A percentile compares a stretch with the other conserved stretches of the same genome.
These are phyloP conservation scores for Leucocoprinus birnbaumii DNA, from an alignment of 768 basidiomycete genomes.

Conservation along the genomic window DNA sequence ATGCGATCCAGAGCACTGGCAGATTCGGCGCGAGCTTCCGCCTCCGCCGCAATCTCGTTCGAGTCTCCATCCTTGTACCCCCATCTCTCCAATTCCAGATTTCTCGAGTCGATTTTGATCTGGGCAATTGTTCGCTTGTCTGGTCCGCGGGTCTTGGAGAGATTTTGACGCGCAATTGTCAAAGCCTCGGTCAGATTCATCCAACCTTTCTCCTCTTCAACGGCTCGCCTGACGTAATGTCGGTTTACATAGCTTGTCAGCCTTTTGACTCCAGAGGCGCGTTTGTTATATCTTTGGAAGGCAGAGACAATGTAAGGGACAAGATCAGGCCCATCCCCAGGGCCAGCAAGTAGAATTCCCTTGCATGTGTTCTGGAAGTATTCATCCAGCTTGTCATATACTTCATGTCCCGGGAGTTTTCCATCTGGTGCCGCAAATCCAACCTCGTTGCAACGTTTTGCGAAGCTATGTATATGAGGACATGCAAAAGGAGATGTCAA, in stretches of 20 bases:
- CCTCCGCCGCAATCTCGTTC: constrained; percentile 43
- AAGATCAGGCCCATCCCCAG: constrained; percentile 63
- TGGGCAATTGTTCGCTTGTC: constrained; percentile 58
- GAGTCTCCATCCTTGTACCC: constrained; percentile 56
- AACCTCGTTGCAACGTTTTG: constrained; percentile 43
- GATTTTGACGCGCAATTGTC: constrained; percentile 23
- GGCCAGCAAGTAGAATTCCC: constrained; percentile 60
- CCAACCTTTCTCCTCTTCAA: constrained; percentile 81
- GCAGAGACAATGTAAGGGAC: constrained; percentile 69
- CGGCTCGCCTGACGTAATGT: constrained; percentile 71
- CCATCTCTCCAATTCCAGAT: constrained; percentile 70
- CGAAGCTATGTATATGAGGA: constrained; percentile 35
- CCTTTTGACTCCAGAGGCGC: constrained; percentile 66
- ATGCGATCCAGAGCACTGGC: constrained; percentile 67
- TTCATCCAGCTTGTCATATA: constrained; percentile 72
- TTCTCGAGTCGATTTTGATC: constrained; percentile 54
- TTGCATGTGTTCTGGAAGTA: constrained; percentile 62
- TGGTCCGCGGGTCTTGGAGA: constrained; percentile 35
- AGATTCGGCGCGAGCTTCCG: constrained; percentile 73
- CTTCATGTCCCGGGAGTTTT: constrained; percentile 40
- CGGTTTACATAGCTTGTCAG: constrained; percentile 79
- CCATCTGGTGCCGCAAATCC: constrained; percentile 11
- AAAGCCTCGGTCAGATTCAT: constrained; percentile 64
- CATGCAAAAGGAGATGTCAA: constrained; percentile 13
- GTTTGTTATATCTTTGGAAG: constrained; percentile 68